phyloP scores from a whole-genome alignment of 352 stramenopile genomes.

The Globisporangium lucens region DNA sequence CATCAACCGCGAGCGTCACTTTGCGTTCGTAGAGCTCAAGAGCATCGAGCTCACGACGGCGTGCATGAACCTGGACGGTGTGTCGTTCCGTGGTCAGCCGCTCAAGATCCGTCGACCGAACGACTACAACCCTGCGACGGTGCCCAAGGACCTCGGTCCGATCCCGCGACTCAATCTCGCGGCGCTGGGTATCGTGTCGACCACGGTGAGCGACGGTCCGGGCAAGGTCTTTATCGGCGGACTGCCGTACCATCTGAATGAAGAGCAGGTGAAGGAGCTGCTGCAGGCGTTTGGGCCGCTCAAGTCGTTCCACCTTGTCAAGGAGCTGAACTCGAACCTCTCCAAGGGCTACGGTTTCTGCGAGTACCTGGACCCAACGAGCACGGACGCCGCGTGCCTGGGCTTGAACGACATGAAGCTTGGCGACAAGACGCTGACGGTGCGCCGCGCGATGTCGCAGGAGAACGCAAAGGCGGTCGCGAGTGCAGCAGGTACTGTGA shows the following conservation, averaged over 20 bases:
- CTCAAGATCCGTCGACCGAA: conserved; percentile 97
- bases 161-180: conserved; percentile 88
- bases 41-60: conserved; percentile 96
- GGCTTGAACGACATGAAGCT: conserved; percentile 96
- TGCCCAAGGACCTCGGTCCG: conserved; percentile 85
- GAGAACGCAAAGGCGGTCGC: conserved; percentile 67
- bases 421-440: conserved; percentile 89
- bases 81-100: conserved; percentile 92
- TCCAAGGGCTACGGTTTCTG: conserved; percentile 98
- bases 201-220: conserved; percentile 94
- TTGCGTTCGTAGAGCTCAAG: conserved; percentile 97
- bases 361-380: conserved; percentile 91
- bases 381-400: conserved; percentile 91
- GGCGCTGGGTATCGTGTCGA: conserved; percentile 93
- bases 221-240: conserved; percentile 99
- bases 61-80: conserved; percentile 95
- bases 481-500: conserved; percentile 60
- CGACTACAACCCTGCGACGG: conserved; percentile 93
- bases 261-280: conserved; percentile 94
- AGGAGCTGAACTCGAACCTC: conserved; percentile 86
- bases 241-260: conserved; percentile 95
- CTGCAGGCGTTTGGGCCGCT: conserved; percentile 94
- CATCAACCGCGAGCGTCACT: conserved; percentile 95
- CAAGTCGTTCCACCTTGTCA: conserved; percentile 96
- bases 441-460: conserved; percentile 82